Percentiles rank a stretch among this genome's conserved stretches.
Conservation (phyloP, 805 yeast genomes). For the Ogataea nitratoaversa region DNA sequence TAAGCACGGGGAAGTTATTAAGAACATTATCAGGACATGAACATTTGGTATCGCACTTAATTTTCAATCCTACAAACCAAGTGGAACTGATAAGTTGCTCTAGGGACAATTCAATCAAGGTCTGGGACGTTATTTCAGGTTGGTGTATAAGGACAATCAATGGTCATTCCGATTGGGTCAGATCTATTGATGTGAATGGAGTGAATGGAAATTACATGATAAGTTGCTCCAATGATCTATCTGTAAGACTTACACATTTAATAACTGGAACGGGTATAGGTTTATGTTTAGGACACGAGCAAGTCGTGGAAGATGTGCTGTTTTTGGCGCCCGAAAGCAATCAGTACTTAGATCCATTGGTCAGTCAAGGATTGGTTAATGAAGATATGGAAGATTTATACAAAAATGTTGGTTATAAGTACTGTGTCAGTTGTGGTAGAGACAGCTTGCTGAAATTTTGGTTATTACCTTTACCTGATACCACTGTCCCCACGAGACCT, state of each 20-base stretch:
- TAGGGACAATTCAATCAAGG: conserved; percentile 54
- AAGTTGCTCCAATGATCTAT: conserved; percentile 77
- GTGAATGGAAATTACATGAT: conserved; percentile 52
- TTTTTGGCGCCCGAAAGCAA: conserved; percentile 58
- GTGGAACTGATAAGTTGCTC: conserved; percentile 55
- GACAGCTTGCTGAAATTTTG: conserved; percentile 73
- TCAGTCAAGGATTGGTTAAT: conserved; percentile 13
- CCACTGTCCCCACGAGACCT: conserved; percentile 38
- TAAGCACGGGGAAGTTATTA: conserved; percentile 26
- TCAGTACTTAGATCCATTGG: conserved; percentile 42
- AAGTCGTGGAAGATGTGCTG: conserved; percentile 71
- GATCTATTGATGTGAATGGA: conserved; percentile 48
- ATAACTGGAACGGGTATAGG: conserved; percentile 66
- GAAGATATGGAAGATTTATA: conserved; percentile 23
- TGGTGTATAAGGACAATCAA: conserved; percentile 60
- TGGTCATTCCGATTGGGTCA: conserved; percentile 89
- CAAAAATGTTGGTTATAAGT: conserved; percentile 52
- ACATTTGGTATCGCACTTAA: conserved; percentile 69
- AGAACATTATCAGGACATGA: conserved; percentile 81
- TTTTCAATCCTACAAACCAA: conserved; percentile 45
- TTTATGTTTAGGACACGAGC: conserved; percentile 70
- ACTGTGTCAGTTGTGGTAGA: conserved; percentile 74
- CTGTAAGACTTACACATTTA: conserved; percentile 60
- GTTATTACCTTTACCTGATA: conserved; percentile 65
- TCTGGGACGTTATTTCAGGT: conserved; percentile 69